Evolutionary conservation across 2,329 filamentous ascomycete species (phyloP).

Genomic region (Fusarium subtropicale): DNA sequence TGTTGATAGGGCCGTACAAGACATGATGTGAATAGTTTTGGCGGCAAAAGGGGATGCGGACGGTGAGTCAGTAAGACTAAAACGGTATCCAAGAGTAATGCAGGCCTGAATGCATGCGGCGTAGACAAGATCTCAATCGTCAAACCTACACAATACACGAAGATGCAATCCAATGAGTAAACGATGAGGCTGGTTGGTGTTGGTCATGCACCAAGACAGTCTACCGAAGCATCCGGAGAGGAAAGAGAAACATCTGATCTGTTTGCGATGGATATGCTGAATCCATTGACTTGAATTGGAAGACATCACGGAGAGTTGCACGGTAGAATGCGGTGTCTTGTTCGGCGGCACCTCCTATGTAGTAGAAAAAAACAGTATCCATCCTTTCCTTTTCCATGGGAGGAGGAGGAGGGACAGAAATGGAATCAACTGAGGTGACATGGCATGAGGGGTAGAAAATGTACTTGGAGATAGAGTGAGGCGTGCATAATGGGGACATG

Average conservation of each 20-base stretch:
- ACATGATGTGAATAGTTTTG: constrained; percentile 8
- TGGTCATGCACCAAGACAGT: constrained; percentile 17
- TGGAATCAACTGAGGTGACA: constrained; percentile 38
- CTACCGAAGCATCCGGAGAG: constrained; percentile 40
- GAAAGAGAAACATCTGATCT: constrained; percentile 18
- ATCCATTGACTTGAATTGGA: not conserved
- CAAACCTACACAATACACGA: constrained; percentile 7
- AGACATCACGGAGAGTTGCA: constrained; percentile 29
- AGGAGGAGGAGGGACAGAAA: not conserved
- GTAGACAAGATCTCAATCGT: constrained; percentile 30
- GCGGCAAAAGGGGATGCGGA: constrained; percentile 16
- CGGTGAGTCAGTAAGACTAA: constrained; percentile 10
- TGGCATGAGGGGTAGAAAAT: constrained; percentile 32
- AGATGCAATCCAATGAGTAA: constrained; percentile 6
- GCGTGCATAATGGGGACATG: constrained; percentile 5
- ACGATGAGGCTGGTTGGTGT: not conserved
- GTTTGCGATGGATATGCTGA: constrained; percentile 1
- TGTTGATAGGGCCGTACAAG: constrained; percentile 10
- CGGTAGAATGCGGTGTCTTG: constrained; percentile 32
- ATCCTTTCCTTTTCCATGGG: not conserved
- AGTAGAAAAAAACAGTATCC: constrained; percentile 5
- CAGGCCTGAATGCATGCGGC: constrained; percentile 3
- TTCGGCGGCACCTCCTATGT: constrained; percentile 30
- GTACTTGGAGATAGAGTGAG: constrained; percentile 12
- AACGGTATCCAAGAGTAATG: not conserved